A percentile compares a stretch with the other conserved stretches of the same genome.
phyloP scores from a whole-genome alignment of 1,284 basidiomycete genomes.

The Rhodotorula sp. region DNA sequence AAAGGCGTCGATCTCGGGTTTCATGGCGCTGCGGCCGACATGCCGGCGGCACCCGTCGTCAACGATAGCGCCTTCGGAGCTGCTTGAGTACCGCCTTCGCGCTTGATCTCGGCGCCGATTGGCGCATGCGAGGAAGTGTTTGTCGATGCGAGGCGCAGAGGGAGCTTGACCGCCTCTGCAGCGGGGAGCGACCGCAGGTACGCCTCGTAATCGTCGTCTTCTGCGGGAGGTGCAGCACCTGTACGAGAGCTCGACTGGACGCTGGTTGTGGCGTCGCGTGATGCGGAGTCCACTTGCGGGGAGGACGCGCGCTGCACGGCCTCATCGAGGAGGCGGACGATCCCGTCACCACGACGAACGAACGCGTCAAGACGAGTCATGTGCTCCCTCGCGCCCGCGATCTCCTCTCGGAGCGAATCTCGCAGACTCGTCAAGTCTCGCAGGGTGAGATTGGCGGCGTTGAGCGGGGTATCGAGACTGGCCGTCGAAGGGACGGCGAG shows the following conservation, averaged over 20 bases:
- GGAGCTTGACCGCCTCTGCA: slow-evolving; percentile 8
- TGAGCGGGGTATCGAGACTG: not conserved
- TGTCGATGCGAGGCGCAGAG: not conserved
- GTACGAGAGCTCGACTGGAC: not conserved
- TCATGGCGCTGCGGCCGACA: no score
- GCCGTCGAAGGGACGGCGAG: slow-evolving; percentile 1
- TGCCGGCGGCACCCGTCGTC: no score
- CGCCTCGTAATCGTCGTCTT: slow-evolving; percentile 9
- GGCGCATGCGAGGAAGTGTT: no score
- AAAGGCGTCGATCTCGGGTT: no score
- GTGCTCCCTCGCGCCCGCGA: slow-evolving; percentile 20
- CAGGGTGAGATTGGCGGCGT: slow-evolving; percentile 10
- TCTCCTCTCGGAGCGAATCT: slow-evolving; percentile 20
- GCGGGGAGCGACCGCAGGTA: slow-evolving; percentile 4
- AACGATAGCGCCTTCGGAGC: not conserved
- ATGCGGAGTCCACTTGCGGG: not conserved
- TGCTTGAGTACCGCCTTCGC: not conserved
- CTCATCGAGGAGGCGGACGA: slow-evolving; percentile 20
- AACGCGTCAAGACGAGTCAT: slow-evolving; percentile 24
- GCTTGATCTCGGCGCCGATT: not conserved
- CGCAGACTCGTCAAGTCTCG: slow-evolving; percentile 25
- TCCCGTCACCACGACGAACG: slow-evolving; percentile 24
- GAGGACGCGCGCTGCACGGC: not conserved
- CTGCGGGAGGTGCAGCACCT: not conserved
- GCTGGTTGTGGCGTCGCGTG: no score